A percentile compares a stretch with the other conserved stretches of the same genome.
Conservation (phyloP, 257 asterid genomes). For the Solanum dulcamara region DNA sequence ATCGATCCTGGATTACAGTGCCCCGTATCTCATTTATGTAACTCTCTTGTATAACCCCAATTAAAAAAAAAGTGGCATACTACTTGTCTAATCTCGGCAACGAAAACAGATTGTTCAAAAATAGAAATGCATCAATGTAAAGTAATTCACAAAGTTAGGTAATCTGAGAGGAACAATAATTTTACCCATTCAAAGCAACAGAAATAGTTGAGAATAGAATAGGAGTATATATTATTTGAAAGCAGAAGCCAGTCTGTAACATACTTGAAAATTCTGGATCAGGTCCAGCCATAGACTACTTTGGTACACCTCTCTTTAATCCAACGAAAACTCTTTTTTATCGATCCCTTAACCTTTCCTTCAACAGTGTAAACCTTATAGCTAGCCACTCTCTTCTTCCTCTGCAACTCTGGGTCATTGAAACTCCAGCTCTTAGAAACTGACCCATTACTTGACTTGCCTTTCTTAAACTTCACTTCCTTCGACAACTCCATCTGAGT, state of each 20-base stretch:
- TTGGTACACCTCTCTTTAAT: not conserved
- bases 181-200: not conserved
- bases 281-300: constrained; percentile 5
- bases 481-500: not conserved
- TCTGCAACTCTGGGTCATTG: constrained; percentile 1
- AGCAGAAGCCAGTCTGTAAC: not conserved
- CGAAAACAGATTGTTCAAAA: not conserved
- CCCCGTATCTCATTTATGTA: not conserved
- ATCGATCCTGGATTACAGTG: no score
- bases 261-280: not conserved
- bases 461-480: not conserved
- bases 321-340: constrained; percentile 5
- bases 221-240: not conserved
- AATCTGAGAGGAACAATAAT: not conserved
- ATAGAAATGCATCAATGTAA: not conserved
- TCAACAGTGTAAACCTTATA: constrained; percentile 7
- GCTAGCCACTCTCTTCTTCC: constrained; percentile 11
- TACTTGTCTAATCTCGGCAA: not conserved
- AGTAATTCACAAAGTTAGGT: not conserved
- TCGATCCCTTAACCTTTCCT: not conserved
- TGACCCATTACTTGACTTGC: not conserved
- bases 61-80: not conserved
- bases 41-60: not conserved
- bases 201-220: not conserved
- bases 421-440: constrained; percentile 5